These are phyloP conservation scores for Coniferiporia weirii DNA, from an alignment of 1,284 basidiomycete species.

Conservation along the genomic window DNA sequence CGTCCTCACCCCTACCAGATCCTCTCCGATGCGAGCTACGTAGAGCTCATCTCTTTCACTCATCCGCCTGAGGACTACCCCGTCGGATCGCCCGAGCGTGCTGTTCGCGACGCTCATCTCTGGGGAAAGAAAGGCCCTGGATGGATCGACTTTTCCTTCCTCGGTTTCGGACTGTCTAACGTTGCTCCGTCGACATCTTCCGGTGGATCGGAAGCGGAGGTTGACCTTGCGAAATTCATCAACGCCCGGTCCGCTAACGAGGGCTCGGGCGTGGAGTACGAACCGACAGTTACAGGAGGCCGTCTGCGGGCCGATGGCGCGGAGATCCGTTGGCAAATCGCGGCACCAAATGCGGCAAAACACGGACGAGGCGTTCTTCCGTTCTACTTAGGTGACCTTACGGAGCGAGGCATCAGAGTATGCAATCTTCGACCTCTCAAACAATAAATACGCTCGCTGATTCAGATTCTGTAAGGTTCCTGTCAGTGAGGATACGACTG, in stretches of 20 bases:
- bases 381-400: conserved; percentile 72
- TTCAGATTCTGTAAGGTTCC: conserved; percentile 38
- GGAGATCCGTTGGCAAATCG: conserved; percentile 54
- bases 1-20: conserved; percentile 33
- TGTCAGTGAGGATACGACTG: conserved; percentile 37
- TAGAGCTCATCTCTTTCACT: conserved; percentile 64
- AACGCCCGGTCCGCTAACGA: conserved; percentile 42
- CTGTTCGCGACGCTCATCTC: conserved; percentile 37
- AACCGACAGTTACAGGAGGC: conserved; percentile 42
- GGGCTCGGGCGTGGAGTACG: conserved; percentile 35
- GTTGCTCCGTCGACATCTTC: conserved; percentile 13
- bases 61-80: conserved; percentile 48
- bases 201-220: neutral
- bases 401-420: conserved; percentile 52
- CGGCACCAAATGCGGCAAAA: conserved; percentile 28
- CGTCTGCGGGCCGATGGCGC: conserved; percentile 47
- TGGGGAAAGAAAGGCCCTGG: conserved; percentile 53
- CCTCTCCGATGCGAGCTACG: conserved; percentile 53
- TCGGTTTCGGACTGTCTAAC: conserved; percentile 40
- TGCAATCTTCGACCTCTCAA: conserved; percentile 22
- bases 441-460: neutral
- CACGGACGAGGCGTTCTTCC: conserved; percentile 38
- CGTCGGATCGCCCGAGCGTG: conserved; percentile 38
- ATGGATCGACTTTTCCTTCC: conserved; percentile 63
- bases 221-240: conserved; percentile 40